A percentile compares a stretch with the other conserved stretches of the same genome.
Conservation (phyloP, 2,329 filamentous ascomycete genomes). For the Elsinoe arachidis region DNA sequence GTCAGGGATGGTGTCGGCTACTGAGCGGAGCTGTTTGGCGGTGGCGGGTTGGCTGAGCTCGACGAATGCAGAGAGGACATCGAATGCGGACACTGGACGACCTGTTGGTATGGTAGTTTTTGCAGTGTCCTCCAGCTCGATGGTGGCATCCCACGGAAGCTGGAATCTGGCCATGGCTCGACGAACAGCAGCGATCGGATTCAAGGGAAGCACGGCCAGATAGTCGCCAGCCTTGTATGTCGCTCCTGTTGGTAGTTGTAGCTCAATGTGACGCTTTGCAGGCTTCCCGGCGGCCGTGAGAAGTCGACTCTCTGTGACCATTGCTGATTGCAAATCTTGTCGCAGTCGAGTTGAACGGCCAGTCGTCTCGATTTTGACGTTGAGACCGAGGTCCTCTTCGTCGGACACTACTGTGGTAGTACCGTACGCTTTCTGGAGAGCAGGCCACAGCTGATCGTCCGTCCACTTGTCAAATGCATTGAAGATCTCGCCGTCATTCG, state of each 20-base stretch:
- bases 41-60: slow-evolving; percentile 66
- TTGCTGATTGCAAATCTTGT: slow-evolving; percentile 55
- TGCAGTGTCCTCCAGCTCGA: slow-evolving; percentile 40
- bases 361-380: slow-evolving; percentile 16
- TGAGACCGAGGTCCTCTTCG: slow-evolving; percentile 16
- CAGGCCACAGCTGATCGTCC: slow-evolving; percentile 48
- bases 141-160: slow-evolving; percentile 57
- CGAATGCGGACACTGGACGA: slow-evolving; percentile 51
- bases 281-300: slow-evolving; percentile 45
- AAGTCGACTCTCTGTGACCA: slow-evolving; percentile 46
- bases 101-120: slow-evolving; percentile 59
- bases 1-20: slow-evolving; percentile 44
- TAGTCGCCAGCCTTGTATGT: slow-evolving; percentile 69
- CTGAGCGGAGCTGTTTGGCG: slow-evolving; percentile 48
- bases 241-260: slow-evolving; percentile 39
- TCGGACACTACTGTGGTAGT: slow-evolving; percentile 15
- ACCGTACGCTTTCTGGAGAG: slow-evolving; percentile 37
- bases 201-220: slow-evolving; percentile 55
- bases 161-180: slow-evolving; percentile 57
- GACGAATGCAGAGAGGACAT: slow-evolving; percentile 61
- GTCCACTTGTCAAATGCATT: slow-evolving; percentile 61
- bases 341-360: slow-evolving; percentile 49
- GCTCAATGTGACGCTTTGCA: slow-evolving; percentile 48
- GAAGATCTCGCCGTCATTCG: slow-evolving; percentile 56
- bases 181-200: slow-evolving; percentile 53